Conservation (phyloP, 257 asterid species). For the Solanum dulcamara region DNA sequence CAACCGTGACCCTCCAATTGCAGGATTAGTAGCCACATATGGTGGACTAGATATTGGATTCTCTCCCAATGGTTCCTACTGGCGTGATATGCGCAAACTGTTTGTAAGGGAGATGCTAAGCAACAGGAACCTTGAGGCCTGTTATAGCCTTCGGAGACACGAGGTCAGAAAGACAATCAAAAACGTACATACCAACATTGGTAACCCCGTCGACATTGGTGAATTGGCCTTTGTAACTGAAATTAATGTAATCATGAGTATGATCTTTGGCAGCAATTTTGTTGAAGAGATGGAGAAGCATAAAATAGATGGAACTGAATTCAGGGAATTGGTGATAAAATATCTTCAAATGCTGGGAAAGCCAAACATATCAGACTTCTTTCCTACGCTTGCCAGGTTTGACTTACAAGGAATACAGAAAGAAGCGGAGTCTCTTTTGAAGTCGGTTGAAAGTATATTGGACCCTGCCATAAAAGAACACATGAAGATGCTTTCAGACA, state of each 20-base stretch:
- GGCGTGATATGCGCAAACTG: constrained; percentile 25
- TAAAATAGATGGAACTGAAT: constrained; percentile 11
- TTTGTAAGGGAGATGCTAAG: constrained; percentile 28
- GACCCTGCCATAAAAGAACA: constrained; percentile 5
- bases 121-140: constrained; percentile 14
- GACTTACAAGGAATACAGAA: constrained; percentile 30
- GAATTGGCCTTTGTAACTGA: constrained; percentile 19
- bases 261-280: constrained; percentile 30
- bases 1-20: constrained; percentile 12
- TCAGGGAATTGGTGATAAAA: constrained; percentile 4
- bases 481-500: not conserved
- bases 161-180: constrained; percentile 13
- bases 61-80: constrained; percentile 20
- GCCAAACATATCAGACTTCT: constrained; percentile 39
- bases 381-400: constrained; percentile 23
- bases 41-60: constrained; percentile 21
- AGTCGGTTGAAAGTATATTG: constrained; percentile 10
- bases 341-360: not conserved
- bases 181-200: constrained; percentile 2
- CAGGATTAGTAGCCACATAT: constrained; percentile 2
- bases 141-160: constrained; percentile 14
- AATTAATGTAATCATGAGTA: constrained; percentile 9
- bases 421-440: constrained; percentile 2
- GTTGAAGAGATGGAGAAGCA: not conserved
- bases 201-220: constrained; percentile 1